phyloP scores from a whole-genome alignment of 2,329 filamentous ascomycete species.

The Hypomyces perniciosus region DNA sequence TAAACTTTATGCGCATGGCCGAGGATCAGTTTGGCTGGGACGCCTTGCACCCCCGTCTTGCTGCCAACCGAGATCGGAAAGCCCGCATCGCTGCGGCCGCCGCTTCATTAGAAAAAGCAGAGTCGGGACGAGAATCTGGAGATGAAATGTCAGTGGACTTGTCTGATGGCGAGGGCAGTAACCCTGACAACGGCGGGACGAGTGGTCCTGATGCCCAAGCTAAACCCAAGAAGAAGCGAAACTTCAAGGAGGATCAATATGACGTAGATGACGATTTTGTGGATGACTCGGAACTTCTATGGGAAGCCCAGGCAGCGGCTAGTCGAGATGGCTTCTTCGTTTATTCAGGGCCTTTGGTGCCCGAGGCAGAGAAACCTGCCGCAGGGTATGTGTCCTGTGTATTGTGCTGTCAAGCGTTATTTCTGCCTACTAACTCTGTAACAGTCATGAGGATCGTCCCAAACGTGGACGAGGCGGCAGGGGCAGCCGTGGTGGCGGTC shows the following conservation, averaged over 20 bases:
- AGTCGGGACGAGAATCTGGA: constrained; percentile 60
- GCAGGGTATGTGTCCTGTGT: constrained; percentile 39
- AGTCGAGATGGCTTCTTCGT: constrained; percentile 97
- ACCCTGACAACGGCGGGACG: constrained; percentile 70
- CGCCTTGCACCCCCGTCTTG: constrained; percentile 83
- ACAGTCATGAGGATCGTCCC: constrained; percentile 65
- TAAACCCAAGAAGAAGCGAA: constrained; percentile 72
- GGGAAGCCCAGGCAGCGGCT: constrained; percentile 92
- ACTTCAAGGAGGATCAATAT: constrained; percentile 76
- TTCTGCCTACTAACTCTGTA: constrained; percentile 28
- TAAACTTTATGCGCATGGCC: constrained; percentile 92
- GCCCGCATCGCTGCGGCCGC: constrained; percentile 82
- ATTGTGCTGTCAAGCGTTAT: not conserved
- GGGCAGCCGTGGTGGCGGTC: constrained; percentile 47
- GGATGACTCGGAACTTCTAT: constrained; percentile 89
- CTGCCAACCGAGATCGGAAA: constrained; percentile 80
- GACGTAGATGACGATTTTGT: constrained; percentile 79
- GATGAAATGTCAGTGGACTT: constrained; percentile 82
- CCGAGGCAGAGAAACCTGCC: constrained; percentile 72
- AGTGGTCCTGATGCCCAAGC: constrained; percentile 57
- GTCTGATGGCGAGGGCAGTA: constrained; percentile 72
- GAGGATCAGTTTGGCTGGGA: constrained; percentile 94
- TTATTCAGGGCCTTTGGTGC: constrained; percentile 85
- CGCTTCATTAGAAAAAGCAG: constrained; percentile 73
- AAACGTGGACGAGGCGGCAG: constrained; percentile 58